Percentiles rank a stretch among this genome's conserved stretches.
Evolutionary conservation across 73 alveolate species (phyloP).

Genomic region (Halteria grandinella): DNA sequence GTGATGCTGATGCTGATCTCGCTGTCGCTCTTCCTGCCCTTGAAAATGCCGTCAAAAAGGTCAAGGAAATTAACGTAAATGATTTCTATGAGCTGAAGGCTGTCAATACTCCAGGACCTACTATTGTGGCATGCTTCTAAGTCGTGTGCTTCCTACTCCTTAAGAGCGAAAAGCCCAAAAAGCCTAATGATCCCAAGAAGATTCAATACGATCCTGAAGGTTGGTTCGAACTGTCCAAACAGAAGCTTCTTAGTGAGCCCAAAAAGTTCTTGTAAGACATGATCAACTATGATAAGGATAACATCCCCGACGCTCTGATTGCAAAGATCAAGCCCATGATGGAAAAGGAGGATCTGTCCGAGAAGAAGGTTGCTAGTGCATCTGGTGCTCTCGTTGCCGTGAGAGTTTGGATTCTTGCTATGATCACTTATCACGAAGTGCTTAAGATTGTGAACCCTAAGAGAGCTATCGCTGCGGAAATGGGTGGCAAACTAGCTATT

Average conservation of each 20-base stretch:
- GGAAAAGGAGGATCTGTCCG: conserved; percentile 79
- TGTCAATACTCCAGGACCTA: conserved; percentile 47
- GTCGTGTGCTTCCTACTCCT: conserved; percentile 56
- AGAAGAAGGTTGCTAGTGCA: conserved; percentile 80
- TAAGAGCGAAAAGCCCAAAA: conserved; percentile 55
- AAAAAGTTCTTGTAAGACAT: conserved; percentile 72
- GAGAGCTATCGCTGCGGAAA: conserved; percentile 70
- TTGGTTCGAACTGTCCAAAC: conserved; percentile 82
- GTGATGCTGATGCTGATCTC: conserved; percentile 74
- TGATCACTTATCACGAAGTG: conserved; percentile 82
- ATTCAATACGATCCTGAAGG: conserved; percentile 80
- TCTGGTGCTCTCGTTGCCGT: conserved; percentile 90
- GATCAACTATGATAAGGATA: conserved; percentile 77
- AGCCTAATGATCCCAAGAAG: conserved; percentile 56
- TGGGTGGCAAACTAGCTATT: conserved; percentile 64
- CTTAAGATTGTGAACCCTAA: conserved; percentile 73
- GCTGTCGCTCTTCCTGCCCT: conserved; percentile 76
- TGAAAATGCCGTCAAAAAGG: conserved; percentile 64
- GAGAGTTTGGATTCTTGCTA: conserved; percentile 91
- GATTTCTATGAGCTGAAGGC: conserved; percentile 75
- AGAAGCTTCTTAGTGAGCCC: conserved; percentile 80
- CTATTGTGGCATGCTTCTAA: conserved; percentile 61
- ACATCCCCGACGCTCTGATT: conserved; percentile 65
- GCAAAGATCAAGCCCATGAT: conserved; percentile 65
- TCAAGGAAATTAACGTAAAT: conserved; percentile 66